Evolutionary conservation across 495 filamentous ascomycete species (phyloP).

Genomic region (Amphirosellinia nigrospora): DNA sequence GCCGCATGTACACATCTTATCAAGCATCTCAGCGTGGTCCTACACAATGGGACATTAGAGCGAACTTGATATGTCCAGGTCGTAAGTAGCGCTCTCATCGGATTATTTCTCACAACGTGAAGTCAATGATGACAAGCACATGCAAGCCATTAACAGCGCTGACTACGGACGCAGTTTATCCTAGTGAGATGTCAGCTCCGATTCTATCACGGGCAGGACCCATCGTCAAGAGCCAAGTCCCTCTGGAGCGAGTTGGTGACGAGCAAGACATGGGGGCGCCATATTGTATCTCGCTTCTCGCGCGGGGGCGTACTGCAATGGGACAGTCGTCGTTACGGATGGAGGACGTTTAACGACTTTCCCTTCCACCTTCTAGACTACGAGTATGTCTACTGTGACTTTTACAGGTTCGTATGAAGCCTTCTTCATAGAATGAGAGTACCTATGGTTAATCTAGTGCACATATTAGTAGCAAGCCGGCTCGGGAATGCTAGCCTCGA

Average conservation of each 20-base stretch:
- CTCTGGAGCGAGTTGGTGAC: constrained; percentile 54
- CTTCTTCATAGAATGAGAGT: background rate
- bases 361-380: constrained; percentile 58
- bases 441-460: background rate
- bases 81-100: constrained; percentile 49
- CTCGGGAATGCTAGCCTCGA: background rate
- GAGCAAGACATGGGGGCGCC: constrained; percentile 68
- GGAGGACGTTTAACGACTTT: constrained; percentile 64
- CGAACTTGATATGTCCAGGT: constrained; percentile 72
- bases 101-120: background rate
- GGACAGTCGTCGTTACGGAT: constrained; percentile 62
- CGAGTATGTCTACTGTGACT: background rate
- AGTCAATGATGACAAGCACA: background rate
- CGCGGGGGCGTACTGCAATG: constrained; percentile 69
- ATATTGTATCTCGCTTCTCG: constrained; percentile 67
- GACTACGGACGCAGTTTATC: constrained; percentile 54
- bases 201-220: constrained; percentile 49
- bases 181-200: constrained; percentile 66
- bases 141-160: background rate
- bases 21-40: constrained; percentile 61
- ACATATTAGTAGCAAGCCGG: background rate
- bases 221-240: constrained; percentile 48
- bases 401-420: background rate
- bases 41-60: constrained; percentile 64
- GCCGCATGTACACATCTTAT: constrained; percentile 67